Base-by-base conservation (phyloP, 495 filamentous ascomycete genomes). In the Trichoderma orchidacearum region DNA sequence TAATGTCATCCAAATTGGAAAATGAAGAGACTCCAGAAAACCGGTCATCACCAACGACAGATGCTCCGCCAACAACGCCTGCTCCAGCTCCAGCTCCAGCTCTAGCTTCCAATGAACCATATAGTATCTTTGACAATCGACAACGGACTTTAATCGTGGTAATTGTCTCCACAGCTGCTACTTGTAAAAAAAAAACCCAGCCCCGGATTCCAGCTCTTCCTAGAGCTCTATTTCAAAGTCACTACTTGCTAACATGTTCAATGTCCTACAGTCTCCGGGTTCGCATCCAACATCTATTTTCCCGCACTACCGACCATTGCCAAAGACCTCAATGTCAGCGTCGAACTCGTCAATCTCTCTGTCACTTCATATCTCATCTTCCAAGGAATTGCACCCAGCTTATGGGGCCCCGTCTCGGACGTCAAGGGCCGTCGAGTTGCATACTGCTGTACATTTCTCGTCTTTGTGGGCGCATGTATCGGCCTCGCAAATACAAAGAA, bases 251-350 rank as follows among this genome's bases (percentile, higher is more conserved):
- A 48, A 25, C 15, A 48, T 9, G 3, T 28, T 27, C 41, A n/a
- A n/a, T 17, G 11, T 7, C 0, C n/a, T 27, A 25, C 41, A 48
- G 41, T 80, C 57, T 80, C 76, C 4, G 72, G 72, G 0, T 78
- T 79, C 58, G 72, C 74, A n/a, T 75, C 73, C 5, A 79, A 78
- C 65, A 75, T 80, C 30, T 80, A 78, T 59, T 80, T 78, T 55
- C 78, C 77, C 8, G 72, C 73, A 0, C 62, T 80, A 7, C 67
- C 70, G 8, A 73, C 71, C 0, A 73, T 80, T 9, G 69, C 75
- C 11, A 32, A 55, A 7, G 72, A 77, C 48, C 0, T 48, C 21
- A 25, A 48, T 15, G 41, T 48, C 21, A 25, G 21, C 18, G 9
- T 48, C 21, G 41, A 48, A 13, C 41, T 48, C 21, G 41, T 48